Evolutionary conservation across 208 protist genomes (phyloP).

Genomic region (Crithidia sp.): DNA sequence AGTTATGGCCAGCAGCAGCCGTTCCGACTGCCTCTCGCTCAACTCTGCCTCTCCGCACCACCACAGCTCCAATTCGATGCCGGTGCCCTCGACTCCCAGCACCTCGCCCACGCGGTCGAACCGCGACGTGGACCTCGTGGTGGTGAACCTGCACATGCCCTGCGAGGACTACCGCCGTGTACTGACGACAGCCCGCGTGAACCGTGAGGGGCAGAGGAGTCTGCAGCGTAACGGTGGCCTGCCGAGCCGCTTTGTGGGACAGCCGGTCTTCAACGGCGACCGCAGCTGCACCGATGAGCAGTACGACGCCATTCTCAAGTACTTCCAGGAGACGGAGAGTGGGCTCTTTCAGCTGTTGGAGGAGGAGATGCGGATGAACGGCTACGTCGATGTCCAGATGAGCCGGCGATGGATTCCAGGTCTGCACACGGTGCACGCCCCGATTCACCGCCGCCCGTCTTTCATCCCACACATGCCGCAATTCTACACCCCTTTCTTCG

Average conservation of each 20-base stretch:
- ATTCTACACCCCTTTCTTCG: constrained; percentile 47
- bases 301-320: constrained; percentile 54
- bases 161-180: constrained; percentile 41
- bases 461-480: constrained; percentile 37
- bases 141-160: constrained; percentile 73
- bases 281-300: constrained; percentile 72
- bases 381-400: constrained; percentile 42
- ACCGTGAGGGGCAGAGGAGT: constrained; percentile 24
- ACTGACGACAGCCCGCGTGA: constrained; percentile 35
- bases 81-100: not conserved
- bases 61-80: not conserved
- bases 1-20: not conserved
- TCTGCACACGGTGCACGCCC: constrained; percentile 33
- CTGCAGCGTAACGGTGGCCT: constrained; percentile 12
- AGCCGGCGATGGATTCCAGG: constrained; percentile 31
- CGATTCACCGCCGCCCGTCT: constrained; percentile 34
- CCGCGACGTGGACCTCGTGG: constrained; percentile 51
- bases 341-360: constrained; percentile 41
- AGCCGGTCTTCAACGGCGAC: constrained; percentile 72
- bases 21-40: constrained; percentile 16
- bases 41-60: not conserved
- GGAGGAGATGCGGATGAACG: constrained; percentile 46
- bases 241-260: constrained; percentile 35
- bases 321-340: constrained; percentile 53
- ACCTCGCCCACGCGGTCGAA: not conserved